Evolutionary conservation across 805 yeast species (phyloP), one percentile per base, ranked within the genome.

Genomic region (Cyberlindnera mycetangii): DNA sequence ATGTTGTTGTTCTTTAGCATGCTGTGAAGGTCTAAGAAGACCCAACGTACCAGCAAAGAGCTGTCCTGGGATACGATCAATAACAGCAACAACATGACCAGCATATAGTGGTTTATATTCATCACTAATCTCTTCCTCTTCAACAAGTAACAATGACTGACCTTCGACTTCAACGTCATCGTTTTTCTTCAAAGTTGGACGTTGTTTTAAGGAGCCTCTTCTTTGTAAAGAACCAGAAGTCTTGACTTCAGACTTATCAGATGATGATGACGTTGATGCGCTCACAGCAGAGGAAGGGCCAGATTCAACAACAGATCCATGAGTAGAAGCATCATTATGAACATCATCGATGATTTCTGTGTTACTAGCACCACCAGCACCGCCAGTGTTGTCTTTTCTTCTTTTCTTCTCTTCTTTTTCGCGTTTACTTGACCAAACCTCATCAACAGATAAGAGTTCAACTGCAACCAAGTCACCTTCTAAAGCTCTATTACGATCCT

Each of bases 91-190:
- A 44, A 93, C 96, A 60, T 93, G 99, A 18, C 99, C 99, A 1
- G 98, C 97, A 58, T 92, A 93, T 41, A 93, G 71, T 7, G 99
- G 99, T 63, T 88, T 90, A 54, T 81, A 81, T 35, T 88, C 96
- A 61, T 92, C 97, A 58, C 83, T 86, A 54, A 92, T 86, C 65
- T 90, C 97, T 61, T 92, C 97, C 61, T 93, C 99, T 66, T 93
- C 99, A 14, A 85, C 93, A 42, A 93, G 71, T 37, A 93, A 70
- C 51, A 93, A 72, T 2, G 96, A 85, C 67, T 93, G 99, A 36
- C 99, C 99, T 66, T 93, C 99, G 33, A 93, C 99, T 68, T 93
- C 99, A 19, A 93, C 96, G 60, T 93, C 99, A 63, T 93, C 99
- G 60, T 89, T 90, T 68, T 93, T 93, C 75, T 93, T 93, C 75